phyloP scores from a whole-genome alignment of 1,284 basidiomycete genomes.

The Trametes versicolor region DNA sequence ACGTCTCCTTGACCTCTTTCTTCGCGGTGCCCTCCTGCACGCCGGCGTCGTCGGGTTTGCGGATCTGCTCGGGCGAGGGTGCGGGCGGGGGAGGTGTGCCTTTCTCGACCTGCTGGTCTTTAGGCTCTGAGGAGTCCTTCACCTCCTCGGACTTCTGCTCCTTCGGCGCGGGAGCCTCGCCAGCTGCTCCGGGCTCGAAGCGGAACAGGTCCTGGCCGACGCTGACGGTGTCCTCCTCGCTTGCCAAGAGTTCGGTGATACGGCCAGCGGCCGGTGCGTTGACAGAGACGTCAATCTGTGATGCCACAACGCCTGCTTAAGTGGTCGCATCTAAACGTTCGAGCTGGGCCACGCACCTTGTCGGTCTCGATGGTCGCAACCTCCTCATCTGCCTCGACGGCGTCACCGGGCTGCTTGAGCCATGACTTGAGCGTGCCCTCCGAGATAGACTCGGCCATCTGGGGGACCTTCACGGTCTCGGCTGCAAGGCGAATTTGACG shows the following conservation, averaged over 20 bases:
- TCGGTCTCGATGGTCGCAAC: slow-evolving; percentile 99
- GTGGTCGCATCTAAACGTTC: background rate
- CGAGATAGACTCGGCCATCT: slow-evolving; percentile 99
- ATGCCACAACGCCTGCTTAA: background rate
- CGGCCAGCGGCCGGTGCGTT: slow-evolving; percentile 93
- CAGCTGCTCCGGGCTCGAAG: slow-evolving; percentile 85
- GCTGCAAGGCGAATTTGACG: slow-evolving; percentile 52
- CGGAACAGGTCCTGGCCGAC: slow-evolving; percentile 97
- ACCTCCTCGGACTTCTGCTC: slow-evolving; percentile 47
- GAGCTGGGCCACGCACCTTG: slow-evolving; percentile 70
- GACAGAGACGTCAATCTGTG: slow-evolving; percentile 96
- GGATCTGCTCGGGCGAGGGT: slow-evolving; percentile 48
- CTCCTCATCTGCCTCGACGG: slow-evolving; percentile 93
- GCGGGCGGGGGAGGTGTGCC: slow-evolving; percentile 50
- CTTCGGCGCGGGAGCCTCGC: slow-evolving; percentile 49
- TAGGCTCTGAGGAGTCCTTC: slow-evolving; percentile 56
- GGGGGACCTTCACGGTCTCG: slow-evolving; percentile 95
- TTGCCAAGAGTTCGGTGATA: slow-evolving; percentile 88
- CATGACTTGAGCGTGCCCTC: slow-evolving; percentile 98
- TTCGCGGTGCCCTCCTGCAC: slow-evolving; percentile 52
- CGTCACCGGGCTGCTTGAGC: slow-evolving; percentile 94
- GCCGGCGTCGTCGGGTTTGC: slow-evolving; percentile 43
- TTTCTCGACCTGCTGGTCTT: slow-evolving; percentile 60
- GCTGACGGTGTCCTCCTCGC: slow-evolving; percentile 93
- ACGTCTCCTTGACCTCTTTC: slow-evolving; percentile 52